Conservation (phyloP, 1,284 basidiomycete species). For the Boletus sp. region DNA sequence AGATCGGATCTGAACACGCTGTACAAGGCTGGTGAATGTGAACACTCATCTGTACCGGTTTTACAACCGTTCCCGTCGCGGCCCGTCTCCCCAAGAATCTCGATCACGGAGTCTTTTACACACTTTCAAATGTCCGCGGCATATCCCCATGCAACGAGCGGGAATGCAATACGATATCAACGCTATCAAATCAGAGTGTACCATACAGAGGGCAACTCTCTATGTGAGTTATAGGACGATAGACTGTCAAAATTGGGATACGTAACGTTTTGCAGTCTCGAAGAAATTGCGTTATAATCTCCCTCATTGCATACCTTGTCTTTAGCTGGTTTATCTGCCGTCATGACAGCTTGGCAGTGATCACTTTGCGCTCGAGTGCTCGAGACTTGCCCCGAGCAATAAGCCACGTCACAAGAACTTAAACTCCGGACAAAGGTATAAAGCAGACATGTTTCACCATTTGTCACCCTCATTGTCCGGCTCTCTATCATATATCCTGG, state of each 20-base stretch:
- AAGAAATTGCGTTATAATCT: conserved; percentile 1
- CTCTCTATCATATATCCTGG: conserved; percentile 18
- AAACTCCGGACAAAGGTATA: conserved; percentile 23
- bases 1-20: conserved; percentile 21
- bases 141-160: neutral
- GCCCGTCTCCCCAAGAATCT: conserved; percentile 2
- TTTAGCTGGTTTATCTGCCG: conserved; percentile 2
- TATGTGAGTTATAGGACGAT: no score
- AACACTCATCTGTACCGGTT: conserved; percentile 1
- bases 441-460: conserved; percentile 24
- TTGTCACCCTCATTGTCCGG: conserved; percentile 15
- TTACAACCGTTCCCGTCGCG: conserved; percentile 26
- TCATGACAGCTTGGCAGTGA: conserved; percentile 5
- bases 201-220: no score
- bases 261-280: neutral
- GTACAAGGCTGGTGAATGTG: conserved; percentile 6
- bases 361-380: conserved; percentile 1
- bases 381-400: conserved; percentile 1
- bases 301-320: neutral
- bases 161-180: neutral
- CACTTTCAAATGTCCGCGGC: conserved; percentile 10
- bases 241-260: neutral
- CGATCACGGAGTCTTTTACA: conserved; percentile 6
- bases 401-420: conserved; percentile 2
- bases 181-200: neutral